A percentile compares a stretch with the other conserved stretches of the same genome.
These are phyloP conservation scores for Tulasnella calospora DNA, from an alignment of 768 basidiomycete species.

Conservation along the genomic window DNA sequence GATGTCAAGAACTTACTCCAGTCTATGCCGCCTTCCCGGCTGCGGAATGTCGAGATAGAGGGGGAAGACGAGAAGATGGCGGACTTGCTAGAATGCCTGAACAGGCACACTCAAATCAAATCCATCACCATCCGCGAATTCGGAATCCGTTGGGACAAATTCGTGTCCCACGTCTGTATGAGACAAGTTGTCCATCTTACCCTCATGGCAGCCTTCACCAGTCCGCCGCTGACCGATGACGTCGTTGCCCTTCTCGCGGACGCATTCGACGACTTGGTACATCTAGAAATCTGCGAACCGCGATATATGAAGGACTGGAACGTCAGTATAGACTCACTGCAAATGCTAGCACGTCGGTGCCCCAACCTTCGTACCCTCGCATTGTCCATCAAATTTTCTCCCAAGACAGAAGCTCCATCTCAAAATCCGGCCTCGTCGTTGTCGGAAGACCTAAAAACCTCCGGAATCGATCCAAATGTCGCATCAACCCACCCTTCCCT, in stretches of 20 bases:
- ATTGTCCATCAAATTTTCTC: too few relatives aligned
- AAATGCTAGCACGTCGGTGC: neutral
- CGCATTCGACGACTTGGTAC: neutral
- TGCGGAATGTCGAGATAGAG: neutral
- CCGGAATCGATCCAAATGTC: too few relatives aligned
- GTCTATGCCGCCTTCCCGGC: neutral
- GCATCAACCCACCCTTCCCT: neutral
- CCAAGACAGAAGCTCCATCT: too few relatives aligned
- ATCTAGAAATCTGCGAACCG: neutral
- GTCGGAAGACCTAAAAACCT: too few relatives aligned
- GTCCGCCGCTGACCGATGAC: neutral
- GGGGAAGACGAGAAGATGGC: neutral
- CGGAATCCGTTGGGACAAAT: neutral
- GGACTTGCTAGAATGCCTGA: too few relatives aligned
- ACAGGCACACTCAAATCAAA: too few relatives aligned
- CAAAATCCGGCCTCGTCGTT: too few relatives aligned
- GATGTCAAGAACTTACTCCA: neutral
- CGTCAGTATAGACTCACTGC: neutral
- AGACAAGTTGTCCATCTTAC: neutral
- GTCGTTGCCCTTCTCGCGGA: too few relatives aligned
- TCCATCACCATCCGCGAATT: too few relatives aligned
- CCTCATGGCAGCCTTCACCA: neutral
- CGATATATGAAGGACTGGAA: neutral
- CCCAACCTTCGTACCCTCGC: neutral
- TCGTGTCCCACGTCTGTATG: too few relatives aligned